Conservation (phyloP, 495 filamentous ascomycete species). For the Lasiosphaeriaceae sp. region DNA sequence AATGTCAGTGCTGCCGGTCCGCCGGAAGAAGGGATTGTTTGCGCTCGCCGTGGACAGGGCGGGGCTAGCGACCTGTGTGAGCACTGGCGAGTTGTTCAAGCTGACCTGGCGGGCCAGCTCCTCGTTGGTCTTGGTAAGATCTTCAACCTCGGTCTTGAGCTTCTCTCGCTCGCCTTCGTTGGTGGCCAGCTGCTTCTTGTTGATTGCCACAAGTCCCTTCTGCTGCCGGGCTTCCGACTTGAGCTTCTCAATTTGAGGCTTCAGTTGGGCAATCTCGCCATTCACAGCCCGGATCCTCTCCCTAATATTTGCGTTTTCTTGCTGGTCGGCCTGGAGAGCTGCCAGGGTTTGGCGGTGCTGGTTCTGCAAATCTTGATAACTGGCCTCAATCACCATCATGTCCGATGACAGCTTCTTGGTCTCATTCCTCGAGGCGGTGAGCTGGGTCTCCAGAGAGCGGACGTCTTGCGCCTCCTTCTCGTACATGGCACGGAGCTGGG, state of each 20-base stretch:
- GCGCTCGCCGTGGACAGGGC: constrained; percentile 70
- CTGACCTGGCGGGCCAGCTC: constrained; percentile 45
- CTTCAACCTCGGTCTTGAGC: constrained; percentile 71
- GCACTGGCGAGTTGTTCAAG: constrained; percentile 34
- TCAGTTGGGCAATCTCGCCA: constrained; percentile 72
- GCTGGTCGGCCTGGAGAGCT: constrained; percentile 78
- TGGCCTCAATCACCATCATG: constrained; percentile 73
- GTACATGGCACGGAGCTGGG: constrained; percentile 79
- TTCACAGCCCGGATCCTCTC: constrained; percentile 82
- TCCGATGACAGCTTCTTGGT: constrained; percentile 80
- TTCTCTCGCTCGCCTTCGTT: constrained; percentile 84
- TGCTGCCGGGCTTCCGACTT: constrained; percentile 87
- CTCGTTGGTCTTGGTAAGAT: constrained; percentile 59
- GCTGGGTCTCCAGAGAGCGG: constrained; percentile 76
- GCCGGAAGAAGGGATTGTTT: constrained; percentile 87
- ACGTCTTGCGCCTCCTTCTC: constrained; percentile 89
- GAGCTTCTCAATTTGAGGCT: constrained; percentile 85
- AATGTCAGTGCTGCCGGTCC: constrained; percentile 64
- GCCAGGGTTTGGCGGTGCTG: constrained; percentile 74
- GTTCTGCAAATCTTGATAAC: constrained; percentile 75
- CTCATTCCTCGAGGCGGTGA: constrained; percentile 69
- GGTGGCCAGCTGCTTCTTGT: constrained; percentile 92
- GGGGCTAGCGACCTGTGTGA: constrained; percentile 54
- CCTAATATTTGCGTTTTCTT: constrained; percentile 81
- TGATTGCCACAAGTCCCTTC: constrained; percentile 92